Evolutionary conservation across 352 stramenopile species (phyloP).

Genomic region (Pythium grandisporangium): DNA sequence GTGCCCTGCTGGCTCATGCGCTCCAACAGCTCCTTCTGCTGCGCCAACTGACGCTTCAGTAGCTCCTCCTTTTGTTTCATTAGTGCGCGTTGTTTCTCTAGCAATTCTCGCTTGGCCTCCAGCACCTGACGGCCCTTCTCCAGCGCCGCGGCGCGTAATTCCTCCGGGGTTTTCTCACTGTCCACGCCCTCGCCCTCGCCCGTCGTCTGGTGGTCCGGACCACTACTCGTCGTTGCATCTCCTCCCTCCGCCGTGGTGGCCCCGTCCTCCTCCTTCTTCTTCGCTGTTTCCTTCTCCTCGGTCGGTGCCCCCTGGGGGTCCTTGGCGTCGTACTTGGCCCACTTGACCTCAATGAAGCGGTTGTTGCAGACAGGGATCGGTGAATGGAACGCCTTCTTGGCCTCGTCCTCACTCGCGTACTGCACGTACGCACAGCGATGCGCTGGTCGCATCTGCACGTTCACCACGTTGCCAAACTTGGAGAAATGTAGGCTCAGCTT

Average conservation of each 20-base stretch:
- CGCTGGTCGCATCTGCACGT: constrained; percentile 80
- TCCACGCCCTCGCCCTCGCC: constrained; percentile 56
- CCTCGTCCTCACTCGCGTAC: constrained; percentile 74
- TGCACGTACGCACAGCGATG: constrained; percentile 81
- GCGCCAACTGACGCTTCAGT: constrained; percentile 69
- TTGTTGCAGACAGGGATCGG: constrained; percentile 86
- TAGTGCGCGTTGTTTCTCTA: constrained; percentile 76
- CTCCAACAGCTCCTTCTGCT: constrained; percentile 77
- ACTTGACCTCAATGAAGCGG: constrained; percentile 85
- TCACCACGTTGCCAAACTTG: constrained; percentile 85
- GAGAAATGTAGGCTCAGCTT: constrained; percentile 82
- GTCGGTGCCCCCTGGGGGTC: constrained; percentile 37
- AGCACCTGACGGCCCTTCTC: constrained; percentile 76
- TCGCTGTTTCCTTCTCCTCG: constrained; percentile 22
- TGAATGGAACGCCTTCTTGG: constrained; percentile 82
- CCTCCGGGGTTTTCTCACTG: constrained; percentile 67
- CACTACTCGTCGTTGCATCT: background rate
- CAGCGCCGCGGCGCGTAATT: constrained; percentile 57
- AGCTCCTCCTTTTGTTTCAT: constrained; percentile 81
- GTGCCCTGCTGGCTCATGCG: constrained; percentile 73
- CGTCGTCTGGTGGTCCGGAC: background rate
- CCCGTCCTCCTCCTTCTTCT: constrained; percentile 21
- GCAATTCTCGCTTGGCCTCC: constrained; percentile 79
- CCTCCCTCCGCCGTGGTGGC: constrained; percentile 5
- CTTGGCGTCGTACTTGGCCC: constrained; percentile 74